Evolutionary conservation across 768 basidiomycete species (phyloP).

Genomic region (Amanita rubescens): DNA sequence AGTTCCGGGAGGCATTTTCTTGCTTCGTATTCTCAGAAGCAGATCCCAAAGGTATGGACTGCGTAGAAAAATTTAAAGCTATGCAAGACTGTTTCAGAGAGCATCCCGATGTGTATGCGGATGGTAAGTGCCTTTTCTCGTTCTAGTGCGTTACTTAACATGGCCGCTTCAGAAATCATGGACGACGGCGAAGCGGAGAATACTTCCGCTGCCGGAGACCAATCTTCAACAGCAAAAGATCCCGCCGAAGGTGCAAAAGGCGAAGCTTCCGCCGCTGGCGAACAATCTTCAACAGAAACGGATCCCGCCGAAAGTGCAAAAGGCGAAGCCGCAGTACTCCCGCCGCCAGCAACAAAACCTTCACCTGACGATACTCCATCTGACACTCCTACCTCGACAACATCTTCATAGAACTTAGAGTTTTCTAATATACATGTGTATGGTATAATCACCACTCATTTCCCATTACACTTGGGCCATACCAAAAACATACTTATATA

Average conservation of each 20-base stretch:
- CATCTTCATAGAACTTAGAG: neutral
- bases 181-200: constrained; percentile 51
- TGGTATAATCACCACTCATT: constrained; percentile 10
- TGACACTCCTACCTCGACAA: neutral
- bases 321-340: neutral
- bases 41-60: constrained; percentile 97
- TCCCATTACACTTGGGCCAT: constrained; percentile 3
- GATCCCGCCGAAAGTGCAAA: neutral
- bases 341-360: neutral
- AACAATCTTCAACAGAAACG: constrained; percentile 5
- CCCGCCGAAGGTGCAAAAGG: neutral
- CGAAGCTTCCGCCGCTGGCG: neutral
- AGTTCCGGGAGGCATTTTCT: constrained; percentile 94
- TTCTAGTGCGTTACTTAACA: constrained; percentile 6
- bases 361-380: neutral
- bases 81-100: constrained; percentile 98
- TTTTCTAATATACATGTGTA: neutral
- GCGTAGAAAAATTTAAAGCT: constrained; percentile 92
- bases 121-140: constrained; percentile 49
- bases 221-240: neutral
- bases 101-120: constrained; percentile 93
- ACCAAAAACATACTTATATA: neutral
- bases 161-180: constrained; percentile 48
- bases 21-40: constrained; percentile 93
- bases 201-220: constrained; percentile 10